Conservation (phyloP, 2,329 filamentous ascomycete genomes). For the Colletotrichum sp. region DNA sequence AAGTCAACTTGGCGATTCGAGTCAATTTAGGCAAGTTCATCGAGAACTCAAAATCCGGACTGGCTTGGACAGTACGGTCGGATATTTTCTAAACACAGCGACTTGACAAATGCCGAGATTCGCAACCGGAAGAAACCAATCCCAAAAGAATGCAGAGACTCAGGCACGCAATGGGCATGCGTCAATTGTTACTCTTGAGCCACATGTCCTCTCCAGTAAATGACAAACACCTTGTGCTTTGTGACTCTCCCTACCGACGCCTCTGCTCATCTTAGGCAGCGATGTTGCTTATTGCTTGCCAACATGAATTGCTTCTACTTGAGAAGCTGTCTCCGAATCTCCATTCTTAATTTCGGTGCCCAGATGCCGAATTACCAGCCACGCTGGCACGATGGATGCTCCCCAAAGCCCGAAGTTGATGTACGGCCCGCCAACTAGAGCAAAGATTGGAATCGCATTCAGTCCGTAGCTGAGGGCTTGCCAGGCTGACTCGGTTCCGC, state of each 20-base stretch:
- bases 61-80: background rate
- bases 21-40: background rate
- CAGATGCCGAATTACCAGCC: slow-evolving; percentile 51
- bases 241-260: background rate
- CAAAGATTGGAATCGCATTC: slow-evolving; percentile 64
- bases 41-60: background rate
- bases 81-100: background rate
- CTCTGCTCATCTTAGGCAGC: background rate
- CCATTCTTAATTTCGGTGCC: background rate
- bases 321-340: background rate
- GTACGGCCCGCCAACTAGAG: slow-evolving; percentile 66
- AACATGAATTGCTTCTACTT: background rate
- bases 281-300: background rate
- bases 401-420: slow-evolving; percentile 73
- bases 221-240: background rate
- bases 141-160: background rate
- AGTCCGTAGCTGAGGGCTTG: slow-evolving; percentile 74
- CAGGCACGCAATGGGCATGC: background rate
- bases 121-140: background rate
- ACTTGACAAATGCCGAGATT: background rate
- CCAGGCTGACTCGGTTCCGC: slow-evolving; percentile 71
- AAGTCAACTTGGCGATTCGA: background rate
- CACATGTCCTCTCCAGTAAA: background rate
- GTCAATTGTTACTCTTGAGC: background rate
- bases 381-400: slow-evolving; percentile 63